A percentile compares a stretch with the other conserved stretches of the same genome.
These are phyloP conservation scores for Hygrocybe coccinea DNA, from an alignment of 768 basidiomycete species.

Conservation along the genomic window DNA sequence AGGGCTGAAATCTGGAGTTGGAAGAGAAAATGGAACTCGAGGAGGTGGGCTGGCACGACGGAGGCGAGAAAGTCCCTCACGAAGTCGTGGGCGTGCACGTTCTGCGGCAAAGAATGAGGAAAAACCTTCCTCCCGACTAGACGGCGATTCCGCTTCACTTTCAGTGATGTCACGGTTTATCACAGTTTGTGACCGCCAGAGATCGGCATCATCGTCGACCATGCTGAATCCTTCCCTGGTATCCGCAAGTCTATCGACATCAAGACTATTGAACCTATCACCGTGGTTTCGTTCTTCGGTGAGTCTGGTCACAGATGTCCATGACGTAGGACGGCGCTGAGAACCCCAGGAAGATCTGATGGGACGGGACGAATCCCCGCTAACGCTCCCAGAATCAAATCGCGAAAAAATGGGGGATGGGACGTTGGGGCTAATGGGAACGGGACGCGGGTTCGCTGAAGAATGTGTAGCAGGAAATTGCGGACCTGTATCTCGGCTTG, in stretches of 20 bases:
- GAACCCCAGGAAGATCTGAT: neutral
- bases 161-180: neutral
- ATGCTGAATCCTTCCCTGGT: neutral
- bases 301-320: neutral
- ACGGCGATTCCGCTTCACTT: neutral
- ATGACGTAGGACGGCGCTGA: neutral
- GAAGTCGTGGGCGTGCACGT: neutral
- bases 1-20: neutral
- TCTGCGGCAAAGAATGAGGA: neutral
- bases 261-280: neutral
- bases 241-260: neutral
- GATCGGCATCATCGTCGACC: neutral
- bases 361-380: neutral
- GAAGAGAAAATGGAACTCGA: neutral
- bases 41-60: constrained; percentile 1
- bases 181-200: neutral
- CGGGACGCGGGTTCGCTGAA: neutral
- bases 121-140: neutral
- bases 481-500: neutral
- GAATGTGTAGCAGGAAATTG: neutral
- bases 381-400: neutral
- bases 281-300: neutral
- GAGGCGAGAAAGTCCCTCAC: neutral
- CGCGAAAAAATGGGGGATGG: neutral
- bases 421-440: neutral